Evolutionary conservation across 2,329 filamentous ascomycete species (phyloP), one percentile per base, ranked within the genome.

Genomic region (Penicillium vulpinum): DNA sequence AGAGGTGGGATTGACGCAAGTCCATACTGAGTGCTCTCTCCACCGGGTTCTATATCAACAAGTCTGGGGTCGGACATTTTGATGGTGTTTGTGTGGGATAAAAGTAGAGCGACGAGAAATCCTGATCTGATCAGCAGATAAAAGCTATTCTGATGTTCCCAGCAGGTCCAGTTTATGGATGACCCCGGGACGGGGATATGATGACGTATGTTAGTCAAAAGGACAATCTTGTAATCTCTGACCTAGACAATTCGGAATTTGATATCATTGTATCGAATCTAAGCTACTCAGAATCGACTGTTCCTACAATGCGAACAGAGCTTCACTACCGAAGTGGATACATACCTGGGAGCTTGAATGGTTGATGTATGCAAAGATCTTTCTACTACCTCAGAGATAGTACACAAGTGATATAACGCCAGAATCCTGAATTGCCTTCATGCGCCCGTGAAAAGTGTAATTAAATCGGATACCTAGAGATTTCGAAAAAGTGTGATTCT

Each of bases 11-110:
- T 45, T 38, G 43, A 36, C 35, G 49, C 7, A 13, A n/a, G 24
- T 18, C 50, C 75, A 53, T 77, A 85, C 80, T 85, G 85, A 5
- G 80, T 82, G 56, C 78, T 78, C 70, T 87, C 83, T 62, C 85
- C 85, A 66, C 85, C 85, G 18, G 78, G 77, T 56, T 81, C 80
- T 29, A 82, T 86, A 63, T 85, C 79, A 79, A 87, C 82, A 40
- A 87, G 74, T 61, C 80, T 79, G 18, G 76, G 72, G 59, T 70
- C 65, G 9, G 81, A 79, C 82, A 85, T 84, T 10, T 21, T 62
- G 44, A 31, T 45, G 16, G 5, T 36, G 5, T 11, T 39, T 21
- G 22, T 41, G 21, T 18, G 15, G 28, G 18, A 47, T 47, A 40
- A 16, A 21, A 13, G 10, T 35, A 29, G 8, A 33, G 15, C 15